Evolutionary conservation across 371 early-diverging fungal species (phyloP), one percentile per base, ranked within the genome.

Genomic region (Lichtheimia ornata): DNA sequence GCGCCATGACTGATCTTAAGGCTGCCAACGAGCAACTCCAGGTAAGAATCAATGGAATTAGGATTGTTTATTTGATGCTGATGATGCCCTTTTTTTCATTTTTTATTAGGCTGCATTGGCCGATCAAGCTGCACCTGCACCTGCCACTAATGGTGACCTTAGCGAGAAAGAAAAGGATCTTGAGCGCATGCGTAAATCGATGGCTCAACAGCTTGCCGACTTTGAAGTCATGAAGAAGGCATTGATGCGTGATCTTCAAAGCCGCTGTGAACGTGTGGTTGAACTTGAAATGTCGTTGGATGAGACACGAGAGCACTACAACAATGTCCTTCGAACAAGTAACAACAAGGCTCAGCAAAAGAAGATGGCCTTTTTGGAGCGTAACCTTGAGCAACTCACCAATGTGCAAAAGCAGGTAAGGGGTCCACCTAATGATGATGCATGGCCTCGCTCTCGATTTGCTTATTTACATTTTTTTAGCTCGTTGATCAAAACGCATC

Each of bases 171-270:
- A 90, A 74, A 87, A 84, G 65, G 95, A 89, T 65, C 77, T 94
- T 72, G 93, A 93, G 44, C 76, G 86, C 55, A 91, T 95, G 84
- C 86, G 93, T 45, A 91, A 94, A 78, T 87, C 86, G 11, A 94
- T 96, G 95, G 74, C 89, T 4, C 90, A 93, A 71, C 94, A 96
- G 64, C 83, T 96, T 41, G 81, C 87, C 17, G 96, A 97, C 59
- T 96, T 95, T 80, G 97, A 96, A 62, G 85, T 90, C 57, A 95
- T 95, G 94, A 95, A 95, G 83, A 93, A 95, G 85, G 91, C 91
- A 27, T 76, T 98, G 60, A 94, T 96, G 96, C 86, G 92, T 25
- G 97, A 97, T 68, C 87, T 98, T 25, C 95, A 96, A 73, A 91
- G 92, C 78, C 89, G 96, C 24, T 96, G 96, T 80, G 96, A 98